Evolutionary conservation across 2,329 filamentous ascomycete species (phyloP).

Genomic region (Penicillium psychrosexuale): DNA sequence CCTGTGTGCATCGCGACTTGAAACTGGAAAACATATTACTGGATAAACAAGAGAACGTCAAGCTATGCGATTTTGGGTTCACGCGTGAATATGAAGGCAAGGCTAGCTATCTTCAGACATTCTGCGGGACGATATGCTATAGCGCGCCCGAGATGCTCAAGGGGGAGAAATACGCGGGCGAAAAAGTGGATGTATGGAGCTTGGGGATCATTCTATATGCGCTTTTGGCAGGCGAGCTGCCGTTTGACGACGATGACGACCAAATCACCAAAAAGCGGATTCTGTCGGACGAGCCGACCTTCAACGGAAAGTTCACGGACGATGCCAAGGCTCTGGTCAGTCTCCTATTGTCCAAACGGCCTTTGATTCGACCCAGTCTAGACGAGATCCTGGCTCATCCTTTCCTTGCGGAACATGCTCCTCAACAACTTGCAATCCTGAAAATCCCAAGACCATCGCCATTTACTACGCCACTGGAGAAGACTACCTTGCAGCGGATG

Average conservation of each 20-base stretch:
- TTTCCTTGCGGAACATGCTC: slow-evolving; percentile 82
- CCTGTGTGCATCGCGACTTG: slow-evolving; percentile 92
- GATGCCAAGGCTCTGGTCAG: slow-evolving; percentile 76
- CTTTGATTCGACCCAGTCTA: slow-evolving; percentile 74
- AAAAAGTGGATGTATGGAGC: slow-evolving; percentile 99
- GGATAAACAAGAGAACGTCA: slow-evolving; percentile 96
- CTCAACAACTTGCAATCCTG: slow-evolving; percentile 83
- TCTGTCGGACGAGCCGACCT: slow-evolving; percentile 78
- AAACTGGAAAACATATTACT: slow-evolving; percentile 96
- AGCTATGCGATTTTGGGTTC: slow-evolving; percentile 96
- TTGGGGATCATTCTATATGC: slow-evolving; percentile 89
- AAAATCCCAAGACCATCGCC: slow-evolving; percentile 75
- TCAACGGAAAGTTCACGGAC: slow-evolving; percentile 72
- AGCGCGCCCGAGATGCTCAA: slow-evolving; percentile 98
- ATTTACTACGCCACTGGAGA: slow-evolving; percentile 83
- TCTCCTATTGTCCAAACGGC: slow-evolving; percentile 82
- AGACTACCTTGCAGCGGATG: slow-evolving; percentile 89
- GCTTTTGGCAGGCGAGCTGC: slow-evolving; percentile 74
- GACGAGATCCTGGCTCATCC: slow-evolving; percentile 83
- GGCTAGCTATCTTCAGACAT: slow-evolving; percentile 91
- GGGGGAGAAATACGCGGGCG: slow-evolving; percentile 94
- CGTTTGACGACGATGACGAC: slow-evolving; percentile 96
- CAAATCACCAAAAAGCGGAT: slow-evolving; percentile 81
- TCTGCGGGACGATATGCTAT: slow-evolving; percentile 96
- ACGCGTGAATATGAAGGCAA: slow-evolving; percentile 96